Conservation (phyloP, 306 rosid genomes). For the Pyrus betulifolia region DNA sequence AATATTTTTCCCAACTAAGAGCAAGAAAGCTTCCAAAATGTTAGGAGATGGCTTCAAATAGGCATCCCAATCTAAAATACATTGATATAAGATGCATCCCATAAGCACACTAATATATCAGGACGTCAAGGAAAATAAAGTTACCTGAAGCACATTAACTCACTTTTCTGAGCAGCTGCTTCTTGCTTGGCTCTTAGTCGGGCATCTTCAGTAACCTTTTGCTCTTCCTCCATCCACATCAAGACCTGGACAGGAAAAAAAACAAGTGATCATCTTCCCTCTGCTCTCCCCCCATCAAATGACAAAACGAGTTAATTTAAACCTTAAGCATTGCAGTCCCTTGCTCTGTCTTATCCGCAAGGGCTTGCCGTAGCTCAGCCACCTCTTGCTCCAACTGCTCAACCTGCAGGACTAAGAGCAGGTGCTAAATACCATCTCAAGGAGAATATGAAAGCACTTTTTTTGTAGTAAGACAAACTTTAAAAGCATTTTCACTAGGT, state of each 20-base stretch:
- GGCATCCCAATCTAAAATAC: not conserved
- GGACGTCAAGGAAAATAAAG: constrained; percentile 12
- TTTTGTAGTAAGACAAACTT: not conserved
- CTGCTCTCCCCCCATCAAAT: not conserved
- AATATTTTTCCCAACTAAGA: not conserved
- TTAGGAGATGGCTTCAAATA: not conserved
- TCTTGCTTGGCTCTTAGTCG: constrained; percentile 77
- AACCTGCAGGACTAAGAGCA: constrained; percentile 43
- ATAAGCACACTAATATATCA: not conserved
- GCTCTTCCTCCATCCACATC: constrained; percentile 75
- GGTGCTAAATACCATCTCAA: not conserved
- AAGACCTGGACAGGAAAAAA: constrained; percentile 40
- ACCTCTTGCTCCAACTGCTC: constrained; percentile 76
- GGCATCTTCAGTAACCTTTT: constrained; percentile 78
- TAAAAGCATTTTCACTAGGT: not conserved
- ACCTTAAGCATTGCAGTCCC: constrained; percentile 91
- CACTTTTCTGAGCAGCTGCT: constrained; percentile 64
- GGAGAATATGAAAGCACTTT: not conserved
- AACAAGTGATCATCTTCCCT: not conserved
- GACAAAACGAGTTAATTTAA: constrained; percentile 27
- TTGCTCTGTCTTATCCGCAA: constrained; percentile 77
- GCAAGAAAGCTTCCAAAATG: not conserved
- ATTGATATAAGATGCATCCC: not conserved
- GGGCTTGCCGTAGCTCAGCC: constrained; percentile 45
- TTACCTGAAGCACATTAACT: constrained; percentile 72